These are phyloP conservation scores for Rhododendron simsii DNA, from an alignment of 148 eudicot genomes.

Conservation along the genomic window DNA sequence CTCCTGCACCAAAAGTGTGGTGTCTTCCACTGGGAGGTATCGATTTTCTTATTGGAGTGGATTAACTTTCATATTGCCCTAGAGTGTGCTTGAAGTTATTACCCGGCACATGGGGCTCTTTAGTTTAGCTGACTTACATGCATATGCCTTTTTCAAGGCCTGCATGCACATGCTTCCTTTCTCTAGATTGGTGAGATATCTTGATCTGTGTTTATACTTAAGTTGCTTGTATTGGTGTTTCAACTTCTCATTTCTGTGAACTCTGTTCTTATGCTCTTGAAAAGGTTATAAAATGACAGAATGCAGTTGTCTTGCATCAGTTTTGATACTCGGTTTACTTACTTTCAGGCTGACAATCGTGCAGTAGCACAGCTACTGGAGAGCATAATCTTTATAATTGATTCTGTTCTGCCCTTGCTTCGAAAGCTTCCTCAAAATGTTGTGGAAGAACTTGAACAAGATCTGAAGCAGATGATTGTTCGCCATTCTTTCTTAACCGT, in stretches of 20 bases:
- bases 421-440: constrained; percentile 76
- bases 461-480: constrained; percentile 91
- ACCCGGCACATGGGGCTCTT: not conserved
- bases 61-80: not conserved
- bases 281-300: not conserved
- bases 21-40: not conserved
- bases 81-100: not conserved
- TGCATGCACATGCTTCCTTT: not conserved
- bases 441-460: constrained; percentile 92
- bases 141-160: not conserved
- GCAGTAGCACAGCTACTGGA: constrained; percentile 70
- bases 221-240: not conserved
- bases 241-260: not conserved
- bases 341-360: constrained; percentile 74
- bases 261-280: not conserved
- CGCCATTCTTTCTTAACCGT: constrained; percentile 96
- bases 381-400: constrained; percentile 76
- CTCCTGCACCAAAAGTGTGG: not conserved
- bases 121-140: not conserved
- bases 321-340: constrained; percentile 16
- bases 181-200: not conserved
- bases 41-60: not conserved
- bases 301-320: not conserved
- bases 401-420: constrained; percentile 81
- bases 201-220: not conserved